Evolutionary conservation across 2,329 filamentous ascomycete genomes (phyloP).

Genomic region (Colletotrichum sp.): DNA sequence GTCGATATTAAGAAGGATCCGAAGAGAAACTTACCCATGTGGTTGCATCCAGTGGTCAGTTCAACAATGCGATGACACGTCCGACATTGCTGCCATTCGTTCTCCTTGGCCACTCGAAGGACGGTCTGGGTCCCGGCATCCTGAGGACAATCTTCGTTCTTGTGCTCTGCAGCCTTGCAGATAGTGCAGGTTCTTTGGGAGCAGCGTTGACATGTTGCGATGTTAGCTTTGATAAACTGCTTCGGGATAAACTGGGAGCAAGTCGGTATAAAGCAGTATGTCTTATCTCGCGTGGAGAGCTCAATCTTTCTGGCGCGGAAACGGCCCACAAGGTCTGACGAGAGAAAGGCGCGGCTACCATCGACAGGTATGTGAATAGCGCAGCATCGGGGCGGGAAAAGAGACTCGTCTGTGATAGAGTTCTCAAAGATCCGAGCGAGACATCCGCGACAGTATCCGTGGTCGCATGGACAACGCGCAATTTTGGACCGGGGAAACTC

Average conservation of each 20-base stretch:
- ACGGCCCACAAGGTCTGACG: slow-evolving; percentile 27
- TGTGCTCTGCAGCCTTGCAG: background rate
- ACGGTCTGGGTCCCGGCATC: background rate
- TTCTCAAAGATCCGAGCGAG: slow-evolving; percentile 45
- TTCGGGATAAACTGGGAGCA: slow-evolving; percentile 54
- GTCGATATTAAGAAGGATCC: background rate
- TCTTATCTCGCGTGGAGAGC: slow-evolving; percentile 48
- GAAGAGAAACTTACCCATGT: slow-evolving; percentile 51
- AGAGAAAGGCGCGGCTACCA: background rate
- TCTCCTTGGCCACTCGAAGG: background rate
- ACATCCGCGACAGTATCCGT: slow-evolving; percentile 58
- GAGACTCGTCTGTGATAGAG: slow-evolving; percentile 50
- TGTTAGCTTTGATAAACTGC: slow-evolving; percentile 28
- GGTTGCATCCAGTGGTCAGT: background rate
- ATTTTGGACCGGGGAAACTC: background rate
- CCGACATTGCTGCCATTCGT: background rate
- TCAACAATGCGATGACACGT: background rate
- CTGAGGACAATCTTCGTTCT: background rate
- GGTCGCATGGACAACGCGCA: slow-evolving; percentile 36
- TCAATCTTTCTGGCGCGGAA: slow-evolving; percentile 54
- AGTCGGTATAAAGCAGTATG: slow-evolving; percentile 50
- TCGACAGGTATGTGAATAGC: slow-evolving; percentile 41
- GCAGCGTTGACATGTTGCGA: slow-evolving; percentile 50
- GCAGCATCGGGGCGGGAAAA: slow-evolving; percentile 64
- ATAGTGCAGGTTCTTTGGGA: slow-evolving; percentile 45